Percentiles rank a stretch among this genome's conserved stretches.
These are phyloP conservation scores for Erythrobasidium yunnanense DNA, from an alignment of 768 basidiomycete species.

Conservation along the genomic window DNA sequence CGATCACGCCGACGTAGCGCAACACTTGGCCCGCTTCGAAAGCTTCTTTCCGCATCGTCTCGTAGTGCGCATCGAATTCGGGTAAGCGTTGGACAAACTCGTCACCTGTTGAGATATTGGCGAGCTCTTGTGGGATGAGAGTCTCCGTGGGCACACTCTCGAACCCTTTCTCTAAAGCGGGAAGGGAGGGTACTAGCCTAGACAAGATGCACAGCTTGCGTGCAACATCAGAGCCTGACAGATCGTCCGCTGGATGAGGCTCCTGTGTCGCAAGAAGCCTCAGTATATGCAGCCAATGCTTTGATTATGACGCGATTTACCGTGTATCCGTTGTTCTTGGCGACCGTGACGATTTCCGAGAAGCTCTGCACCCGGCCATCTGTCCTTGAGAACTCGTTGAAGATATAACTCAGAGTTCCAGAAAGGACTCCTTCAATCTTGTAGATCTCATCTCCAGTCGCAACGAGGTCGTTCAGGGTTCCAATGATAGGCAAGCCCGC, in stretches of 20 bases:
- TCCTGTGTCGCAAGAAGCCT: conserved; percentile 62
- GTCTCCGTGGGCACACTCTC: conserved; percentile 68
- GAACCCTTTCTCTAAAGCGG: conserved; percentile 62
- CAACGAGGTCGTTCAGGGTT: conserved; percentile 80
- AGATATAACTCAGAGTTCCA: conserved; percentile 96
- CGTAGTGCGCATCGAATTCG: conserved; percentile 70
- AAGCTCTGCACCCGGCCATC: conserved; percentile 47
- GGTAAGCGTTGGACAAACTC: conserved; percentile 70
- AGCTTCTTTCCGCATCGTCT: conserved; percentile 64
- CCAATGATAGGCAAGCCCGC: conserved; percentile 87
- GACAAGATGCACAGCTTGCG: conserved; percentile 93
- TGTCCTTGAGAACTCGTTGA: conserved; percentile 73
- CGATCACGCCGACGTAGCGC: conserved; percentile 87
- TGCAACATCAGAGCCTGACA: conserved; percentile 92
- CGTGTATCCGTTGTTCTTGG: conserved; percentile 88
- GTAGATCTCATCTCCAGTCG: conserved; percentile 77
- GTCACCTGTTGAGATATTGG: conserved; percentile 58
- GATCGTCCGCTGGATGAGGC: conserved; percentile 92
- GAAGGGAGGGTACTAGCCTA: conserved; percentile 48
- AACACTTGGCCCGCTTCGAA: conserved; percentile 70
- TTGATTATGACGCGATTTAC: conserved; percentile 44
- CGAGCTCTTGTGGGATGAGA: conserved; percentile 68
- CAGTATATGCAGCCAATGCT: background rate
- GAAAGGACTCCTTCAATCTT: conserved; percentile 98
- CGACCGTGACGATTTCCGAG: conserved; percentile 75